Conservation (phyloP, 2,329 filamentous ascomycete species). For the Paecilomyces formosus region DNA sequence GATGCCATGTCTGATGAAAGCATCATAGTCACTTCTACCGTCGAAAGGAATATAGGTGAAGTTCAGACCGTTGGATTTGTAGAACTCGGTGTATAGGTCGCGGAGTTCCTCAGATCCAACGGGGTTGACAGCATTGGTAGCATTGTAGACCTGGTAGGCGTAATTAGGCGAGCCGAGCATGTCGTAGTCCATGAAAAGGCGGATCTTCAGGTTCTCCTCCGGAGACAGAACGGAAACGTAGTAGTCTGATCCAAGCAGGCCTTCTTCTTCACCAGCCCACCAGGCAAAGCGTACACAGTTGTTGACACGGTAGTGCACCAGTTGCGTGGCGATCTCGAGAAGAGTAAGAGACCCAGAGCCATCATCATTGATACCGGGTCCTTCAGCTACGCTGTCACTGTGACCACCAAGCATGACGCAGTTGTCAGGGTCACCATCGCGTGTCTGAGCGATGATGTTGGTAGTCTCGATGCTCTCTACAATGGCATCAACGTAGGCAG, state of each 20-base stretch:
- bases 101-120: constrained; percentile 62
- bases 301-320: constrained; percentile 65
- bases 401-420: constrained; percentile 54
- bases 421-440: constrained; percentile 51
- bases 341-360: constrained; percentile 59
- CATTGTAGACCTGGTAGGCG: constrained; percentile 48
- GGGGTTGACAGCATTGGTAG: constrained; percentile 48
- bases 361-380: constrained; percentile 71
- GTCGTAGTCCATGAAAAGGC: constrained; percentile 64
- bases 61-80: constrained; percentile 53
- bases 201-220: constrained; percentile 50
- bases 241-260: constrained; percentile 53
- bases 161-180: constrained; percentile 63
- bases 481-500: constrained; percentile 37
- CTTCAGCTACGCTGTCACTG: constrained; percentile 53
- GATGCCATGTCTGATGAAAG: constrained; percentile 66
- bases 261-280: constrained; percentile 59
- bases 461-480: constrained; percentile 43
- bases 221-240: constrained; percentile 46
- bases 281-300: constrained; percentile 62
- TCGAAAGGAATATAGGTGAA: constrained; percentile 69
- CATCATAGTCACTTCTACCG: constrained; percentile 72
- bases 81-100: constrained; percentile 62
- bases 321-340: constrained; percentile 51
- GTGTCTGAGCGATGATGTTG: constrained; percentile 57